Base-by-base conservation (phyloP, 139 green algal species). In the Micractinium sp. region DNA sequence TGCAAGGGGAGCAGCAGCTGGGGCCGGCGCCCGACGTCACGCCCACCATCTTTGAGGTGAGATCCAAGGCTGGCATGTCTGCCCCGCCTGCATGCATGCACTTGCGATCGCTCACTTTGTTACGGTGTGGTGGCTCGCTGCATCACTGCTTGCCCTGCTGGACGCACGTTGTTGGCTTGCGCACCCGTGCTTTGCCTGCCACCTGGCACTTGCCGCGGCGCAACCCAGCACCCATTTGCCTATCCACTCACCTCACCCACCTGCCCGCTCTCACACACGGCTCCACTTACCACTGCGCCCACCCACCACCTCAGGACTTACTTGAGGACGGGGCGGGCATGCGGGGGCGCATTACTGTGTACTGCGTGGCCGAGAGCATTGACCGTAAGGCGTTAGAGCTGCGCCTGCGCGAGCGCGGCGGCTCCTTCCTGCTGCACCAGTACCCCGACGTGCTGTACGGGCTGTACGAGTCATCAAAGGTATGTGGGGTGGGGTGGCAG, bases 341-440 rank as follows among this genome's bases (percentile, higher is more conserved):
- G 27, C 78, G 91, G 1, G 93, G 92, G 20, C 90, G 94, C 61
- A 95, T 96, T 39, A 95, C 93, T 13, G 89, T 94, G 15, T 96
- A 96, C 90, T 96, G 94, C 86, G 82, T 95, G 20, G 91, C 93
- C 9, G 94, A 96, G 71, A 88, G 47, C 15, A 33, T 96, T 7
- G 93, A 96, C 80, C 85, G 86, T 23, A 89, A 89, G 47, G 80
- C 56, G 66, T 85, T 93, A 41, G 80, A 91, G 73, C 36, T 87
- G 33, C 56, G 69, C 16, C 69, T 93, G 35, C 81, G 75, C 22
- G 90, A 89, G 60, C 36, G 85, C 22, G 71, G 74, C 53, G 78
- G 60, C 69, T 35, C 33, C 29, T 36, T n/a, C 20, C 77, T 91
- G 36, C 67, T 89, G 63, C 87, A 92, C 36, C 56, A 67, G 31